Evolutionary conservation across 345 rosid genomes (phyloP).

Genomic region (Citrus glauca): DNA sequence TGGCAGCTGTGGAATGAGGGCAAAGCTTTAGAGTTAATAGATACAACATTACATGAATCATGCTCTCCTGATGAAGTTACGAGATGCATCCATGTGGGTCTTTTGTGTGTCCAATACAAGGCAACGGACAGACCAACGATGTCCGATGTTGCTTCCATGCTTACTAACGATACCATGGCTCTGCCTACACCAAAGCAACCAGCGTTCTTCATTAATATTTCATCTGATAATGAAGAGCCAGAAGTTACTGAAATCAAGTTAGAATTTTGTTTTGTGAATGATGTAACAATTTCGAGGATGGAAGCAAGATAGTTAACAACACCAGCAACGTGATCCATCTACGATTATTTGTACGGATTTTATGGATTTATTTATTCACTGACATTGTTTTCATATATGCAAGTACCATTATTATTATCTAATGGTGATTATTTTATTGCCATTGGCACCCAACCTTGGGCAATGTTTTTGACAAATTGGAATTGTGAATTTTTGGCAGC

Average conservation of each 20-base stretch:
- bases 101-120: slow-evolving; percentile 8
- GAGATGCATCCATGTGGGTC: slow-evolving; percentile 9
- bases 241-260: neutral
- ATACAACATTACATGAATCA: neutral
- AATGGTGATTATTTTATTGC: no score
- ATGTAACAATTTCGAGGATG: neutral
- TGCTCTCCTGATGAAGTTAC: neutral
- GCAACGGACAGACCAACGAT: slow-evolving; percentile 8
- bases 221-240: neutral
- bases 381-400: no score
- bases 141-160: slow-evolving; percentile 7
- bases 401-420: no score
- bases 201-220: neutral
- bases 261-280: neutral
- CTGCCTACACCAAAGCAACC: slow-evolving; percentile 12
- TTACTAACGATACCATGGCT: neutral
- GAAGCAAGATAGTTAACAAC: neutral
- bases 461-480: no score
- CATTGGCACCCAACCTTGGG: no score
- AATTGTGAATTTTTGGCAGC: no score
- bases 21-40: neutral
- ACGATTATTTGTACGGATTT: no score
- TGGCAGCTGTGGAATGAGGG: slow-evolving; percentile 13
- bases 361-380: no score
- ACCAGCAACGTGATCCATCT: no score